Conservation (phyloP, 1,284 basidiomycete genomes). For the Sporisorium exsertum region DNA sequence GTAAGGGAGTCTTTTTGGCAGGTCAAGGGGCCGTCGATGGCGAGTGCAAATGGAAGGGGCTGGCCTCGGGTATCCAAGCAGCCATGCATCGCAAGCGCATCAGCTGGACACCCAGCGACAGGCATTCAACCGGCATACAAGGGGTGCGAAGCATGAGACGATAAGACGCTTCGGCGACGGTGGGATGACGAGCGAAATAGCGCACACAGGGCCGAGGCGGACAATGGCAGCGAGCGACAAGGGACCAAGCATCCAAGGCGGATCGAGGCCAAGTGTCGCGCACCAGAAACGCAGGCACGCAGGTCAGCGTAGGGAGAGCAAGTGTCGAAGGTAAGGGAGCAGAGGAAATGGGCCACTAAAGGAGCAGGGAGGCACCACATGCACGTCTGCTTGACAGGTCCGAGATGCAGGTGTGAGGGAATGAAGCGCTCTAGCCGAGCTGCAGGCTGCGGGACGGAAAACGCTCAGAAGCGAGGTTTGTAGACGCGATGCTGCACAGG, state of each 20-base stretch:
- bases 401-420: slow-evolving; percentile 52
- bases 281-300: neutral
- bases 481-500: slow-evolving; percentile 3
- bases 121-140: slow-evolving; percentile 30
- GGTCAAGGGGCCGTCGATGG: slow-evolving; percentile 33
- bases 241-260: slow-evolving; percentile 19
- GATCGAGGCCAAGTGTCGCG: slow-evolving; percentile 1
- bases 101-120: neutral
- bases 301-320: neutral
- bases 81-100: slow-evolving; percentile 11
- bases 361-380: slow-evolving; percentile 32
- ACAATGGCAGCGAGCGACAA: slow-evolving; percentile 12
- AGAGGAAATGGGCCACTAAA: slow-evolving; percentile 2
- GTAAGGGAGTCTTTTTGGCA: slow-evolving; percentile 9
- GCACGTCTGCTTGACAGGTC: slow-evolving; percentile 55
- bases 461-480: slow-evolving; percentile 13
- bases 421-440: slow-evolving; percentile 43
- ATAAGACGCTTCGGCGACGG: slow-evolving; percentile 36
- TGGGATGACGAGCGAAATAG: slow-evolving; percentile 15
- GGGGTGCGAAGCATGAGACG: neutral
- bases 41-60: slow-evolving; percentile 18
- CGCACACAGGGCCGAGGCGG: slow-evolving; percentile 3
- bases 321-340: slow-evolving; percentile 19
- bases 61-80: slow-evolving; percentile 26
- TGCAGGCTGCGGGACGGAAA: slow-evolving; percentile 22